Conservation (phyloP, 129 eudicot species). For the Chrysanthemum seticuspe region DNA sequence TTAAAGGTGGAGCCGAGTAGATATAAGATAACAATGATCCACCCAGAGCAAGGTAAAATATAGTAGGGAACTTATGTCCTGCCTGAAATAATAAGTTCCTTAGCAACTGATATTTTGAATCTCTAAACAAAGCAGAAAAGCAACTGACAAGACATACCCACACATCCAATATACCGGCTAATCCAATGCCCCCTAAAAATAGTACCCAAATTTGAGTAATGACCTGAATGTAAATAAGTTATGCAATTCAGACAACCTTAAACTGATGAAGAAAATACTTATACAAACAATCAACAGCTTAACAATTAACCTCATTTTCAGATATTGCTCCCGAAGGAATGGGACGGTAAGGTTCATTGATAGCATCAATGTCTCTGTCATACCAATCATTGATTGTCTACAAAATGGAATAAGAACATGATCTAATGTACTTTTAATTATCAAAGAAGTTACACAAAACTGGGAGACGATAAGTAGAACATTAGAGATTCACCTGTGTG, state of each 20-base stretch:
- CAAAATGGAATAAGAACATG: conserved; percentile 26
- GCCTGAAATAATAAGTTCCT: conserved; percentile 54
- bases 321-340: conserved; percentile 97
- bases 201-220: conserved; percentile 97
- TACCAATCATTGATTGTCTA: conserved; percentile 99
- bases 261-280: conserved; percentile 2
- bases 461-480: conserved; percentile 13
- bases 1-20: conserved; percentile 97
- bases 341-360: conserved; percentile 97
- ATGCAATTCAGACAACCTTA: conserved; percentile 7
- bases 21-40: conserved; percentile 92
- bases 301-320: conserved; percentile 67
- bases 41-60: conserved; percentile 93
- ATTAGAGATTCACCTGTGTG: conserved; percentile 73
- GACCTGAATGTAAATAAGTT: conserved; percentile 48
- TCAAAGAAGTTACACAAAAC: conserved; percentile 15
- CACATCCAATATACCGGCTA: conserved; percentile 85
- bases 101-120: neutral
- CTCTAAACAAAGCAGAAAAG: neutral
- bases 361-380: conserved; percentile 98
- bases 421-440: neutral
- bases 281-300: conserved; percentile 3
- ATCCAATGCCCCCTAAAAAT: conserved; percentile 80
- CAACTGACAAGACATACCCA: conserved; percentile 59
- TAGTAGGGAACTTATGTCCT: conserved; percentile 67